These are phyloP conservation scores for Eudorina sp. DNA, from an alignment of 139 green algal genomes.

Conservation along the genomic window DNA sequence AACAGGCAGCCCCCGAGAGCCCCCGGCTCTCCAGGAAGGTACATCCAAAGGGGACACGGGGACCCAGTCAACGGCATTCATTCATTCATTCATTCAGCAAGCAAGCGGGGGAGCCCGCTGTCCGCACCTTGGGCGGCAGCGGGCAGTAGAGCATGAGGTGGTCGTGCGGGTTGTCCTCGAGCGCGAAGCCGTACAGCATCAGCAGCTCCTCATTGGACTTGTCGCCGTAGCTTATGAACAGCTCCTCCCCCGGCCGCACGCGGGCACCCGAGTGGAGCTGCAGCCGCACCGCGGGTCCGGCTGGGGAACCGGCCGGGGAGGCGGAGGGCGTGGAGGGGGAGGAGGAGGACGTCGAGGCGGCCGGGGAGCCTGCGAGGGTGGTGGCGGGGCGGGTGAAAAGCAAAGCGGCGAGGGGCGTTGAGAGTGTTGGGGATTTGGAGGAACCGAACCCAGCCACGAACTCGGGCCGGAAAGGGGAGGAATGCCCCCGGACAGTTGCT, in stretches of 20 bases:
- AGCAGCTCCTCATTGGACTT: slow-evolving; percentile 90
- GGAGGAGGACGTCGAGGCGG: not conserved
- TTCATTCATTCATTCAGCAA: too few relatives aligned
- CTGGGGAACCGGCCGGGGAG: not conserved
- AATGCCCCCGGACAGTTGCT: too few relatives aligned
- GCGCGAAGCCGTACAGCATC: slow-evolving; percentile 86
- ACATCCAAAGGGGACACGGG: too few relatives aligned
- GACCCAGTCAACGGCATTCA: too few relatives aligned
- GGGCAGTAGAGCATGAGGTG: slow-evolving; percentile 80
- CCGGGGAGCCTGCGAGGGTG: not conserved
- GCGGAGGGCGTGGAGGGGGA: not conserved
- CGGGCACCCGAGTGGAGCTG: slow-evolving; percentile 46
- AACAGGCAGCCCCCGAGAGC: too few relatives aligned
- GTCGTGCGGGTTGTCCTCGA: slow-evolving; percentile 76
- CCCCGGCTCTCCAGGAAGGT: too few relatives aligned
- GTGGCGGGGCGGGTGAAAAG: not conserved
- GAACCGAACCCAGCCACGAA: too few relatives aligned
- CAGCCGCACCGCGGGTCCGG: slow-evolving; percentile 44
- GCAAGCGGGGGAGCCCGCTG: too few relatives aligned
- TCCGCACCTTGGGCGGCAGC: slow-evolving; percentile 53
- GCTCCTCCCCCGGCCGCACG: slow-evolving; percentile 64
- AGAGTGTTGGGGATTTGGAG: too few relatives aligned
- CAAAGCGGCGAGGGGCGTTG: too few relatives aligned
- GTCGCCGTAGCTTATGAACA: slow-evolving; percentile 74
- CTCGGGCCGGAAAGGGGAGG: too few relatives aligned